phyloP scores from a whole-genome alignment of 257 asterid genomes.

The Lycium barbarum region DNA sequence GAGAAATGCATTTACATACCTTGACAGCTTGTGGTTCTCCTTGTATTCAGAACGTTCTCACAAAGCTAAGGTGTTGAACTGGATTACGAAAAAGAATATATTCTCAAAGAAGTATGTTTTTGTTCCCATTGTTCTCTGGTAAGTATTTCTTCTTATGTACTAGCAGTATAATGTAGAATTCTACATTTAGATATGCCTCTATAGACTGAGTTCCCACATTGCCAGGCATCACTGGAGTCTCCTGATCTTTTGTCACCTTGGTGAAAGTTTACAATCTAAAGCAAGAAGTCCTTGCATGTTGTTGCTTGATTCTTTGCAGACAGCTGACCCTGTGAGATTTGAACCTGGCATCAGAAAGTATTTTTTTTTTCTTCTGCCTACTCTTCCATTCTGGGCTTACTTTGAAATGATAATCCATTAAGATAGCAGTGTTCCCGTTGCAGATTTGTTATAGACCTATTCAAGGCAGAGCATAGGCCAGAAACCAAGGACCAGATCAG shows the following conservation, averaged over 20 bases:
- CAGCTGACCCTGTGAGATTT: slow-evolving; percentile 50
- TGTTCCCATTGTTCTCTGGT: slow-evolving; percentile 79
- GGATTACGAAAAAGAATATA: slow-evolving; percentile 57
- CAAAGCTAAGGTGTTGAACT: slow-evolving; percentile 53
- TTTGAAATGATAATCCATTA: slow-evolving; percentile 16
- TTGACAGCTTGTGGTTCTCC: slow-evolving; percentile 71
- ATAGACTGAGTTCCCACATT: slow-evolving; percentile 32
- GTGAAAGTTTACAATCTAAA: slow-evolving; percentile 48
- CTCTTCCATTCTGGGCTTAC: slow-evolving; percentile 13
- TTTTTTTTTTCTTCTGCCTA: slow-evolving; percentile 5
- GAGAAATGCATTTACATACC: slow-evolving; percentile 46
- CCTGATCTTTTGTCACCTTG: slow-evolving; percentile 75
- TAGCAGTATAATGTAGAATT: background rate
- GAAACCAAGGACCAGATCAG: slow-evolving; percentile 40
- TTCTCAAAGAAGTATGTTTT: slow-evolving; percentile 63
- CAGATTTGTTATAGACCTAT: slow-evolving; percentile 68
- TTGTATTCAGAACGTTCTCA: slow-evolving; percentile 40
- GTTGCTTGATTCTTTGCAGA: slow-evolving; percentile 68
- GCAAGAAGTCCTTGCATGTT: slow-evolving; percentile 61
- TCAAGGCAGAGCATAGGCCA: slow-evolving; percentile 45
- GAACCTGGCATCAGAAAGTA: slow-evolving; percentile 76
- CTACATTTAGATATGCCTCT: background rate
- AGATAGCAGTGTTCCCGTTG: slow-evolving; percentile 8
- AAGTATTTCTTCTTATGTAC: slow-evolving; percentile 40
- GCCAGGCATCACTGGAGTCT: slow-evolving; percentile 86